Conservation (phyloP, 78 protist genomes). For the Dictyostelium firmibasis region DNA sequence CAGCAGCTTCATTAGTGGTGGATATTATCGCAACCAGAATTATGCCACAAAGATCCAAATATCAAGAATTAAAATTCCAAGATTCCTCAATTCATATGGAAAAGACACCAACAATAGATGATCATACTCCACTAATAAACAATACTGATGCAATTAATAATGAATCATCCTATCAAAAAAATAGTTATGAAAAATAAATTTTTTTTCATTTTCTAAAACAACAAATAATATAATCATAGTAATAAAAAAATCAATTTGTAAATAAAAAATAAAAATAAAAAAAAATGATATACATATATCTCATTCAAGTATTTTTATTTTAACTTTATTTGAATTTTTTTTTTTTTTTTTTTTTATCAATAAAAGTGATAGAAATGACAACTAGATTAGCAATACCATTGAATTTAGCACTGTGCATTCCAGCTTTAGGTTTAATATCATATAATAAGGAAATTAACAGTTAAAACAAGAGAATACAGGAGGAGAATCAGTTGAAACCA, state of each 20-base stretch:
- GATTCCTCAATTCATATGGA: not conserved
- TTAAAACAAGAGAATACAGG: too few species aligned
- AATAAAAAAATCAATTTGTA: not conserved
- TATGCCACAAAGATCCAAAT: slow-evolving; percentile 35
- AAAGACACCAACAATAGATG: not conserved
- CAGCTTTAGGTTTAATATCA: too few species aligned
- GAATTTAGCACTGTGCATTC: too few species aligned
- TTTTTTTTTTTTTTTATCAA: too few species aligned
- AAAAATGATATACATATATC: not conserved
- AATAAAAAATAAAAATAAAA: not conserved
- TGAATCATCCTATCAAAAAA: not conserved
- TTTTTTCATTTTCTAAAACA: too few species aligned
- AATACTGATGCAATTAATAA: not conserved
- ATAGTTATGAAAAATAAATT: not conserved
- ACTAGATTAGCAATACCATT: too few species aligned
- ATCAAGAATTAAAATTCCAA: slow-evolving; percentile 36
- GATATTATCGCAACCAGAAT: slow-evolving; percentile 45
- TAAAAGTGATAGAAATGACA: too few species aligned
- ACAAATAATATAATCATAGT: not conserved
- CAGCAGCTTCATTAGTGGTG: slow-evolving; percentile 56
- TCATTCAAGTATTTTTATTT: too few species aligned
- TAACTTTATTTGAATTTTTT: too few species aligned
- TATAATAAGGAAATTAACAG: too few species aligned
- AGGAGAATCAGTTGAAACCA: too few species aligned
- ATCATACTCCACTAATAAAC: not conserved